Evolutionary conservation across 208 protist genomes (phyloP).

Genomic region (Crithidia bombi): DNA sequence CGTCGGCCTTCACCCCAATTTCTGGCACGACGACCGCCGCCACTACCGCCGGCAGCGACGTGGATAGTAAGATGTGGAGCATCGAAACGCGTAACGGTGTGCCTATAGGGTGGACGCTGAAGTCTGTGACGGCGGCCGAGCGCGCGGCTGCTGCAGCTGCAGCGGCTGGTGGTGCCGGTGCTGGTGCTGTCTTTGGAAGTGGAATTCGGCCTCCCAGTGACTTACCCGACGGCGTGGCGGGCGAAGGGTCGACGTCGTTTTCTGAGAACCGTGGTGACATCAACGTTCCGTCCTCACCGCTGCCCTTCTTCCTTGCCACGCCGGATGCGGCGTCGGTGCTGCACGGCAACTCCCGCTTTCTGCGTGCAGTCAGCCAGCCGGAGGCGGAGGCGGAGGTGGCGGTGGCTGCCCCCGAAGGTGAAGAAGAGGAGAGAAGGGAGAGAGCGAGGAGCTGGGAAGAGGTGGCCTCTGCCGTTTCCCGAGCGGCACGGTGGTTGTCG

Average conservation of each 20-base stretch:
- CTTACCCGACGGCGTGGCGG: no score
- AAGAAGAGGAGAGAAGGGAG: neutral
- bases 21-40: conserved; percentile 14
- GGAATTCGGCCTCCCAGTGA: no score
- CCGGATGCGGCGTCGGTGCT: conserved; percentile 4
- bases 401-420: neutral
- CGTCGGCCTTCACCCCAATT: neutral
- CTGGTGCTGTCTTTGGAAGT: neutral
- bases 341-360: neutral
- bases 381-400: neutral
- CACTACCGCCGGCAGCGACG: conserved; percentile 20
- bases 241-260: neutral
- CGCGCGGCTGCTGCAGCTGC: conserved; percentile 3
- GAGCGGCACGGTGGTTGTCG: neutral
- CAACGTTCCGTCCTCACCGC: neutral
- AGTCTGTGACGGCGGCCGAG: conserved; percentile 25
- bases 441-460: neutral
- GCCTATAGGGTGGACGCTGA: conserved; percentile 28
- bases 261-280: neutral
- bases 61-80: conserved; percentile 27
- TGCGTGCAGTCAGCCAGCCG: neutral
- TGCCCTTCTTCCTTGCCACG: conserved; percentile 8
- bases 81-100: conserved; percentile 16
- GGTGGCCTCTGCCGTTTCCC: neutral
- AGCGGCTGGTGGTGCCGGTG: neutral